Base-by-base conservation (phyloP, 495 filamentous ascomycete genomes). In the Penicillium herquei region DNA sequence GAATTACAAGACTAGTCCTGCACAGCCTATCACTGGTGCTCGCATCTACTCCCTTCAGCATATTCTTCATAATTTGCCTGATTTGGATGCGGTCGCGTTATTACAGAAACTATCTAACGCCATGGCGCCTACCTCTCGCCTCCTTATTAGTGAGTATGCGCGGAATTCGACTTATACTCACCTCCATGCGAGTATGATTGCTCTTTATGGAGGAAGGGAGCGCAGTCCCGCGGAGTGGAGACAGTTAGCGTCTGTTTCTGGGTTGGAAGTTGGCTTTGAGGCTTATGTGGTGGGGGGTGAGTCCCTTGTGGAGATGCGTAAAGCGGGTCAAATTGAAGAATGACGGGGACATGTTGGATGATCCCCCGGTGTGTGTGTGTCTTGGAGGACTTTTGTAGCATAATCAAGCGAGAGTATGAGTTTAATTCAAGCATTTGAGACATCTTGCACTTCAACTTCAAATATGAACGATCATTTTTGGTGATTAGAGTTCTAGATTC, bases 11-110 rank as follows among this genome's bases (percentile, higher is more conserved):
- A 48, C 55, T n/a, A 52, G 51, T 33, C 58, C 54, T 16, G 65
- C 63, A 9, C 73, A 76, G 41, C 73, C 73, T 0, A 53, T 76
- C 12, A 49, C 51, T 0, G 70, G 77, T 0, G 78, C 78, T 3
- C 55, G 69, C 8, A 63, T 72, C 34, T 82, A 82, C 44, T 69
- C 66, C 5, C 68, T 79, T 0, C 66, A 73, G 35, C 72, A 70
- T 51, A 72, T 79, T 9, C 56, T 79, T 17, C 76, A 80, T 50
- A 76, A 80, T 34, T 58, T 74, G 43, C 67, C 73, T 1, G 73
- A 76, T 43, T 45, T 74, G 30, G 71, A 73, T 26, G 68, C 70
- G 3, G 64, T 67, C 35, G 58, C 66, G 17, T 59, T 79, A 39
- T 42, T 78, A 31, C 70, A 76, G 54, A 77, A 77, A 44, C 52